Evolutionary conservation across 2,329 filamentous ascomycete species (phyloP).

Genomic region (Coniochaeta sp.): DNA sequence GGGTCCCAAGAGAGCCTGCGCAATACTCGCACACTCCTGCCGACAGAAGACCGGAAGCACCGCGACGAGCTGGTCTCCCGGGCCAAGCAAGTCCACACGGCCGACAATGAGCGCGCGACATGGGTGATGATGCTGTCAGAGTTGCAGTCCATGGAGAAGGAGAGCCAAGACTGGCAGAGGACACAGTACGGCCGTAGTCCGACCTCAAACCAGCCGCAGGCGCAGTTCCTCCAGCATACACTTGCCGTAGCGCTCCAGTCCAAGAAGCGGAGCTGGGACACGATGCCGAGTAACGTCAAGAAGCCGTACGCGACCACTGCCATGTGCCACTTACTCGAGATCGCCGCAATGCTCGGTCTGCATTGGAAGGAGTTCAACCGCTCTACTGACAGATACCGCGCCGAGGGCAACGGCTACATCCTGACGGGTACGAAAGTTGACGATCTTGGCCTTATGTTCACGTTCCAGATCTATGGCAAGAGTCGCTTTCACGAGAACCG

Average conservation of each 20-base stretch:
- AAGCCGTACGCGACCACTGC: constrained; percentile 47
- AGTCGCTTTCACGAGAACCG: constrained; percentile 40
- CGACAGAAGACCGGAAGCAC: constrained; percentile 19
- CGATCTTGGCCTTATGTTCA: constrained; percentile 48
- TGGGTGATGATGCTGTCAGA: constrained; percentile 45
- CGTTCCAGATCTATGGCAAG: constrained; percentile 42
- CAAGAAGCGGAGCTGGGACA: constrained; percentile 42
- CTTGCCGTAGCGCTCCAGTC: constrained; percentile 37
- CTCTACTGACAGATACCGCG: constrained; percentile 41
- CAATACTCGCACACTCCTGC: constrained; percentile 23
- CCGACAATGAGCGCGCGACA: constrained; percentile 48
- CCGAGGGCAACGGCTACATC: constrained; percentile 47
- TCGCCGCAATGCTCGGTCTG: constrained; percentile 45
- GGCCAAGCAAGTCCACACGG: constrained; percentile 37
- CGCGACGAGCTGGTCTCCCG: constrained; percentile 8
- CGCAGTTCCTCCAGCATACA: constrained; percentile 24
- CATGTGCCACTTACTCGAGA: constrained; percentile 48
- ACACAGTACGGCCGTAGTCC: constrained; percentile 17
- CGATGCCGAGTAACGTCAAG: constrained; percentile 37
- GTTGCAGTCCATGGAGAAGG: constrained; percentile 40
- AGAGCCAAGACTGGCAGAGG: constrained; percentile 39
- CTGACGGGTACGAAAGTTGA: constrained; percentile 35
- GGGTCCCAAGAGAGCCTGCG: constrained; percentile 28
- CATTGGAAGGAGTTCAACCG: constrained; percentile 54
- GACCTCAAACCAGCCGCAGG: constrained; percentile 1